Evolutionary conservation across 768 basidiomycete species (phyloP), one percentile per base, ranked within the genome.

Genomic region (Auriscalpium orientale): DNA sequence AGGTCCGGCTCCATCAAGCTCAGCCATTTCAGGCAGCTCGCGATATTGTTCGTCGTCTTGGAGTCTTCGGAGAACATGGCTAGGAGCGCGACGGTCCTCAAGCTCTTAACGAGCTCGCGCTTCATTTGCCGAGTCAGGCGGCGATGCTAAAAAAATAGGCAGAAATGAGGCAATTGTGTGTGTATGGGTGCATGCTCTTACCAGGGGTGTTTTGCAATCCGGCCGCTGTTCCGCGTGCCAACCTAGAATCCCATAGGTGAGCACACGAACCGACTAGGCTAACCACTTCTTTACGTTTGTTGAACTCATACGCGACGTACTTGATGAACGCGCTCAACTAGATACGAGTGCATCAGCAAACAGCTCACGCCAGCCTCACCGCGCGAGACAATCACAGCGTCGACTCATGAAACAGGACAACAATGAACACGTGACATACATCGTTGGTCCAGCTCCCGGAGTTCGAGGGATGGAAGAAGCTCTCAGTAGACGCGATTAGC

Each of bases 391-490:
- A 28, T 40, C 40, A 46, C 34, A 21, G 51, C 15, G 34, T 13
- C 51, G 37, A 43, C 49, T 34, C 13, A 65, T 56, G 35, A 60
- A 65, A 40, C 67, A 60, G 38, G 28, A 28, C 28, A 65, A 62
- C 9, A 47, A 53, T 46, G 43, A 35, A 70, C 79, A 56, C 36
- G 37, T 21, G 44, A 59, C 61, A 55, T 70, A 86, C 85, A 73
- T 88, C 85, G 51, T 77, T 71, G 4, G 90, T 90, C 87, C 90
- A 93, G 11, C 79, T 75, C 9, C 91, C 91, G 2, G 89, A 89
- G 65, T 91, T 93, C 10, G 85, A 85, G 0, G 92, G 92, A 66
- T 94, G 92, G 72, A 94, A 95, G 72, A 92, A 93, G 55, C 84
- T 85, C 69, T 95, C 93, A 28, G 84, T 88, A 6, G 90, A 91